A percentile compares a stretch with the other conserved stretches of the same genome.
Conservation (phyloP, 1,139 yeast genomes). For the Geotrichum siamense region DNA sequence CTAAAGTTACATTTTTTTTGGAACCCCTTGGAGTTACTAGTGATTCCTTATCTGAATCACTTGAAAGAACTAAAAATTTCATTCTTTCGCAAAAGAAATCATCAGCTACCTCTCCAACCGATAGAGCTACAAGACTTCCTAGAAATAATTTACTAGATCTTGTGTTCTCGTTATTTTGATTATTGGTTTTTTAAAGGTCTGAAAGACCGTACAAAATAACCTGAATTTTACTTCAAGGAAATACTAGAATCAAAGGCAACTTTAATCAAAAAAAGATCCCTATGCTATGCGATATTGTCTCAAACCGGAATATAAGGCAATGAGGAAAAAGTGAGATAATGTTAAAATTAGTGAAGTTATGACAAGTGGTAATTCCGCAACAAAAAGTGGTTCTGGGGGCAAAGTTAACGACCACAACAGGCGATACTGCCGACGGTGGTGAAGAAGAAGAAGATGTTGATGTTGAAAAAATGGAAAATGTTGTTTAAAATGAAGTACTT, state of each 20-base stretch:
- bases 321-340: slow-evolving; percentile 20
- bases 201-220: slow-evolving; percentile 91
- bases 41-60: slow-evolving; percentile 69
- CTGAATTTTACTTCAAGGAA: slow-evolving; percentile 88
- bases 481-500: too few species aligned
- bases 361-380: not conserved
- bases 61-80: slow-evolving; percentile 38
- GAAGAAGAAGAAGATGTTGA: slow-evolving; percentile 31
- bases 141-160: slow-evolving; percentile 85
- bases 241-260: slow-evolving; percentile 85
- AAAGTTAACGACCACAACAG: too few species aligned
- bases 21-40: slow-evolving; percentile 87
- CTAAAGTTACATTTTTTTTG: slow-evolving; percentile 70
- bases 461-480: slow-evolving; percentile 30
- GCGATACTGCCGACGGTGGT: too few species aligned
- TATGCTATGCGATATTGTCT: slow-evolving; percentile 86
- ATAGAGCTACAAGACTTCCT: slow-evolving; percentile 91
- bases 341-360: slow-evolving; percentile 3
- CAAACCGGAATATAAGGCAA: slow-evolving; percentile 72
- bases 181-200: slow-evolving; percentile 95
- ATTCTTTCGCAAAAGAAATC: slow-evolving; percentile 34
- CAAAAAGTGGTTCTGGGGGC: too few species aligned
- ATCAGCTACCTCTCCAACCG: slow-evolving; percentile 48
- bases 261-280: slow-evolving; percentile 89
- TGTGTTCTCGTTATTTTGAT: slow-evolving; percentile 81